Conservation (phyloP, 176 grass and related monocot genomes). For the Hordeum vulgare region DNA sequence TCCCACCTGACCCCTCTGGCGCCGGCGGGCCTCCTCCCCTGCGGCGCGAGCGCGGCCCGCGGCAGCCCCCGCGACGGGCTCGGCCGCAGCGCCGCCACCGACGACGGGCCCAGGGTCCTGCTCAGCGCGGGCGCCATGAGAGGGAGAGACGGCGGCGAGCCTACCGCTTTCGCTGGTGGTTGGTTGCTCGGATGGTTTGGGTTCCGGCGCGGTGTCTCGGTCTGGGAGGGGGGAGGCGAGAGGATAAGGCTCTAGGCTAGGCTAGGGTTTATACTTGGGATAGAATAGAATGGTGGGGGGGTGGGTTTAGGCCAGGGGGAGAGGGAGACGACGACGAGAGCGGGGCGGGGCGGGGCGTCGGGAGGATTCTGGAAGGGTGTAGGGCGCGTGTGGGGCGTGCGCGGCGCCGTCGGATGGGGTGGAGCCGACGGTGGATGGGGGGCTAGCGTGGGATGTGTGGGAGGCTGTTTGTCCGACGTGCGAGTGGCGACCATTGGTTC, state of each 20-base stretch:
- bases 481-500: no score
- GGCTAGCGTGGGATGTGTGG: not conserved
- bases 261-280: constrained; percentile 47
- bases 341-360: not conserved
- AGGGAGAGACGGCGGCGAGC: not conserved
- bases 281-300: not conserved
- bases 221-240: constrained; percentile 18
- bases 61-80: not conserved
- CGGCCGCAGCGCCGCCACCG: constrained; percentile 46
- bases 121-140: constrained; percentile 50
- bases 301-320: constrained; percentile 21
- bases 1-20: constrained; percentile 50
- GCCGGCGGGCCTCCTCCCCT: not conserved
- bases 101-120: constrained; percentile 54
- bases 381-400: not conserved
- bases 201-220: not conserved
- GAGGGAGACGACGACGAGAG: constrained; percentile 17
- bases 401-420: constrained; percentile 21
- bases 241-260: constrained; percentile 20
- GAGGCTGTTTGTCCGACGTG: not conserved
- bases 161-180: not conserved
- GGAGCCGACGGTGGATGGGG: not conserved
- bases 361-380: constrained; percentile 35
- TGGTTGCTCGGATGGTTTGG: not conserved
- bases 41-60: constrained; percentile 15